phyloP scores from a whole-genome alignment of 371 early-diverging fungal species.

The Mucor mucedo region DNA sequence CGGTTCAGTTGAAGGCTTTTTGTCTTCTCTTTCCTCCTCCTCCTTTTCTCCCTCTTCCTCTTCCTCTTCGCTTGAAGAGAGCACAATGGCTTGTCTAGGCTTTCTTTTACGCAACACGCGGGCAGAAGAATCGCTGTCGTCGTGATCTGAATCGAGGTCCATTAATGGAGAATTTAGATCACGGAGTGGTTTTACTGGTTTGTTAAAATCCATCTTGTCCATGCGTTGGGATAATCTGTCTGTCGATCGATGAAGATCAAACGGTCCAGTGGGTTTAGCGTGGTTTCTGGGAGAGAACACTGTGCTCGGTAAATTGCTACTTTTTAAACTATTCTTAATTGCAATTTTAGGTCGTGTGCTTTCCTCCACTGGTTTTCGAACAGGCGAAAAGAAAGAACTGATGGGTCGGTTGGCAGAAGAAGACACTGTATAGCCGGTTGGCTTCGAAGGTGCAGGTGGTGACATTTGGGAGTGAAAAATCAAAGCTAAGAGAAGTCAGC shows the following conservation, averaged over 20 bases:
- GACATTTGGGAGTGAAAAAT: neutral
- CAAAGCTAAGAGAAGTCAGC: no score
- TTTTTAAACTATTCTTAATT: constrained; percentile 15
- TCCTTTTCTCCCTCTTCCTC: neutral
- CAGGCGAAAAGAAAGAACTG: constrained; percentile 22
- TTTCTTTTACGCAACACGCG: constrained; percentile 16
- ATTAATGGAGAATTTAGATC: neutral
- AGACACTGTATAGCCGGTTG: neutral
- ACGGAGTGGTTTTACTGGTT: neutral
- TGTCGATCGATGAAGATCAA: constrained; percentile 3
- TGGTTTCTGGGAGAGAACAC: neutral
- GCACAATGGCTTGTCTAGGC: neutral
- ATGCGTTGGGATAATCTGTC: constrained; percentile 6
- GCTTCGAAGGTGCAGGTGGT: constrained; percentile 1
- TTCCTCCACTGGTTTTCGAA: constrained; percentile 2
- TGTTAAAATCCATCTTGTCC: neutral
- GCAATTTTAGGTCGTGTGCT: constrained; percentile 1
- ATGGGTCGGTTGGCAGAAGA: constrained; percentile 3
- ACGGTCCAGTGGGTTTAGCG: constrained; percentile 5
- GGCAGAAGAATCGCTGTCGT: neutral
- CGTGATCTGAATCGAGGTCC: neutral
- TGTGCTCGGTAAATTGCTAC: neutral
- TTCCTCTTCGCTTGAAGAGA: constrained; percentile 3
- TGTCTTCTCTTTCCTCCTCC: neutral
- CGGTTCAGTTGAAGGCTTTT: neutral